Conservation (phyloP, 257 asterid species). For the Fraxinus americana region DNA sequence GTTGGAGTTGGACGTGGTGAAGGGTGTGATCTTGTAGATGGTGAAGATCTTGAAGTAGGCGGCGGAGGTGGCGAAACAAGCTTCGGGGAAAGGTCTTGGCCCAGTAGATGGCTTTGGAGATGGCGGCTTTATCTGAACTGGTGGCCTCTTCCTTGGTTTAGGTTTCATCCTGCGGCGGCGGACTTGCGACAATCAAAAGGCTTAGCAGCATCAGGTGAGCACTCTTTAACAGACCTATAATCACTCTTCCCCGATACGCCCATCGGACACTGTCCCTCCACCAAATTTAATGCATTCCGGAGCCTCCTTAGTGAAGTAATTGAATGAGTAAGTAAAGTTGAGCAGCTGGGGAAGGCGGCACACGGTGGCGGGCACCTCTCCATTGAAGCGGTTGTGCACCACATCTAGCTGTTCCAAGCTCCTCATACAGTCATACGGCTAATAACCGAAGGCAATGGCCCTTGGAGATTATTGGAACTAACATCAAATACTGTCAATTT, state of each 20-base stretch:
- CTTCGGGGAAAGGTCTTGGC: background rate
- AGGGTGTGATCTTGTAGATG: constrained; percentile 40
- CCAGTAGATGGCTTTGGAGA: constrained; percentile 8
- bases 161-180: background rate
- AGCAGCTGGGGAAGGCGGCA: constrained; percentile 61
- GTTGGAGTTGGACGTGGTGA: constrained; percentile 34
- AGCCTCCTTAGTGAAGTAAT: constrained; percentile 59
- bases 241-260: constrained; percentile 49
- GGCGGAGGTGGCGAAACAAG: constrained; percentile 39
- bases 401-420: constrained; percentile 61
- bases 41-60: constrained; percentile 45
- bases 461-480: constrained; percentile 61
- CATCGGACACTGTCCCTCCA: constrained; percentile 39
- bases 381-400: constrained; percentile 62
- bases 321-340: constrained; percentile 62
- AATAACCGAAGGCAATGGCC: constrained; percentile 49
- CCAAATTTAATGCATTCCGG: constrained; percentile 48
- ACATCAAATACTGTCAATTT: constrained; percentile 67
- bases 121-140: constrained; percentile 23
- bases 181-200: constrained; percentile 77
- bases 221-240: constrained; percentile 68
- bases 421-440: constrained; percentile 50
- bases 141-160: constrained; percentile 15
- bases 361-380: constrained; percentile 53
- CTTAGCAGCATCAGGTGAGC: constrained; percentile 67